Percentiles rank a stretch among this genome's conserved stretches.
These are phyloP conservation scores for Articulospora tetracladia DNA, from an alignment of 495 filamentous ascomycete species.

Conservation along the genomic window DNA sequence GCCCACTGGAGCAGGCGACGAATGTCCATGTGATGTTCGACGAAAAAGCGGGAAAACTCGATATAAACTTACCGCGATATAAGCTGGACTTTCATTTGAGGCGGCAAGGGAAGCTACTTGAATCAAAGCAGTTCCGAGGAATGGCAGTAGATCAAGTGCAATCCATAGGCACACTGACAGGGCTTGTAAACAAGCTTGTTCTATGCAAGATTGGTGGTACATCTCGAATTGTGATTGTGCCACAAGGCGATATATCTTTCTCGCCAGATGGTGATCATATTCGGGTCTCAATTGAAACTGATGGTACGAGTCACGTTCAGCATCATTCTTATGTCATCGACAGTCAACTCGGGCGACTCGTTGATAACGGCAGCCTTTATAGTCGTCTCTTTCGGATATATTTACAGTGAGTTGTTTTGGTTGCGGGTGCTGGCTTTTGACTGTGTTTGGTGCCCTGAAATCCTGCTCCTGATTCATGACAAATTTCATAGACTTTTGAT, in stretches of 20 bases:
- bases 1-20: constrained; percentile 12
- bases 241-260: constrained; percentile 36
- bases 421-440: no score
- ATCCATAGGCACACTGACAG: constrained; percentile 44
- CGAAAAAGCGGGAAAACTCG: constrained; percentile 12
- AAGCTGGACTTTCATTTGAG: constrained; percentile 46
- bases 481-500: no score
- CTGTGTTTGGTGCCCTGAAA: no score
- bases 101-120: constrained; percentile 26
- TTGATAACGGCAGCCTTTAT: constrained; percentile 47
- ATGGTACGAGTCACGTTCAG: constrained; percentile 16
- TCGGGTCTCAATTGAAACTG: constrained; percentile 32
- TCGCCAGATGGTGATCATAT: constrained; percentile 32
- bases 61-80: constrained; percentile 44
- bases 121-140: constrained; percentile 48
- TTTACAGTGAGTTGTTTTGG: constrained; percentile 39
- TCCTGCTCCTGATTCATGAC: no score
- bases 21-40: constrained; percentile 13
- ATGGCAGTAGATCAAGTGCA: constrained; percentile 52
- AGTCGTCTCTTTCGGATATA: constrained; percentile 51
- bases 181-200: constrained; percentile 51
- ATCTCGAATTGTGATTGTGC: constrained; percentile 46
- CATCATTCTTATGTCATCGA: constrained; percentile 46
- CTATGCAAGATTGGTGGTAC: constrained; percentile 27
- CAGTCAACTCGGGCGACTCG: constrained; percentile 40